Percentiles rank a stretch among this genome's conserved stretches.
phyloP scores from a whole-genome alignment of 176 grass and related monocot genomes.

The Lolium rigidum region DNA sequence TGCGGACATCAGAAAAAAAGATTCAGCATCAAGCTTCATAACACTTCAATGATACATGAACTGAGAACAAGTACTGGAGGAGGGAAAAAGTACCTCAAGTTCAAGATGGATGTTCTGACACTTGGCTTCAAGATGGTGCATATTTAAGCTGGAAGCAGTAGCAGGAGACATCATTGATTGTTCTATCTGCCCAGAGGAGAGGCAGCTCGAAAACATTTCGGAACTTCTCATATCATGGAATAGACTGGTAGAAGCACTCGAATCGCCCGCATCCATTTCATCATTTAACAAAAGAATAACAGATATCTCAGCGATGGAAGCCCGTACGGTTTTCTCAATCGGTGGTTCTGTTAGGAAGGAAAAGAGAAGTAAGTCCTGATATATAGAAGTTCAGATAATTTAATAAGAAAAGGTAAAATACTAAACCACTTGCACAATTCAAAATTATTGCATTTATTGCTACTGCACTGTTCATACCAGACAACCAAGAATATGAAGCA shows the following conservation, averaged over 20 bases:
- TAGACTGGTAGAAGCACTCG: constrained; percentile 35
- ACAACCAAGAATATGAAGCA: not conserved
- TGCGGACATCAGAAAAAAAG: constrained; percentile 62
- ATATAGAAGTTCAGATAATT: constrained; percentile 34
- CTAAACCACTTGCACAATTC: constrained; percentile 2
- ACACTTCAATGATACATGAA: constrained; percentile 23
- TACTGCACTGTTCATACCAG: not conserved
- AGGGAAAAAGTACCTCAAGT: constrained; percentile 71
- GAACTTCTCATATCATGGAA: constrained; percentile 56
- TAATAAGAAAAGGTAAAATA: not conserved
- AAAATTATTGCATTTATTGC: not conserved
- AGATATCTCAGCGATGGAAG: constrained; percentile 69
- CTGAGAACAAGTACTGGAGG: not conserved
- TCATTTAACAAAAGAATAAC: constrained; percentile 76
- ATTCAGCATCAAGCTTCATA: constrained; percentile 36
- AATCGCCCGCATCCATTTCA: constrained; percentile 37
- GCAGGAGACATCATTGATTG: constrained; percentile 54
- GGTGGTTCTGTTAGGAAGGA: constrained; percentile 74
- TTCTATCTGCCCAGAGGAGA: constrained; percentile 65
- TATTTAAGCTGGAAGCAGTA: constrained; percentile 56
- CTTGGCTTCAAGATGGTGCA: constrained; percentile 86
- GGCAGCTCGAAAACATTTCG: constrained; percentile 70
- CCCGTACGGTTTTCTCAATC: constrained; percentile 74
- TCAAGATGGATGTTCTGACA: constrained; percentile 70
- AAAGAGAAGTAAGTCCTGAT: constrained; percentile 38